Evolutionary conservation across 306 rosid genomes (phyloP), one percentile per base, ranked within the genome.

Genomic region (Coriaria nepalensis): DNA sequence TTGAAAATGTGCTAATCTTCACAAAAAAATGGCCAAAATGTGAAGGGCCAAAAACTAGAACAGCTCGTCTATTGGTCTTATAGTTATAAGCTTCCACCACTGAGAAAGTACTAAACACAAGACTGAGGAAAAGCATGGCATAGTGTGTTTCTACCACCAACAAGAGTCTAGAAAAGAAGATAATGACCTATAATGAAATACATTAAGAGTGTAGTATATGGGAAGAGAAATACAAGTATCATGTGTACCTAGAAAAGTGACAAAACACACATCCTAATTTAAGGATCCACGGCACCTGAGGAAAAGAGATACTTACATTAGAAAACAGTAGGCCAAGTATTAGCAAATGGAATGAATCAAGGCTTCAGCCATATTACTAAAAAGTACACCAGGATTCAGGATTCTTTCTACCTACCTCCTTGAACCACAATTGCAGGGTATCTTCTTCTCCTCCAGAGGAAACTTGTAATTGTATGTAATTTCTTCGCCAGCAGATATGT

Each of bases 361-460:
- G 29, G 29, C 29, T 20, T 20, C 29, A 20, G 29, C 29, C 29
- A 20, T 20, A 20, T 20, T 3, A 20, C 29, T 20, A 20, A 20
- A 3, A 20, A 20, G 3, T 20, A 20, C 29, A 20, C 2, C 29
- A 20, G 29, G 2, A n/a, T n/a, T n/a, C 2, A 47, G 6, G 40
- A 13, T 2, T 29, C 2, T 54, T 9, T 8, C 55, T 49, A 57
- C 49, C 76, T 68, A 90, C 98, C 78, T 85, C 68, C 55, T 90
- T 32, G 98, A 81, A 61, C 94, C 87, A 67, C 96, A 90, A 72
- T 90, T 74, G 73, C 98, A 90, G 55, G 98, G 94, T 55, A 90
- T 90, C 75, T 90, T 90, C 71, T 85, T 82, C 64, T 85, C 98
- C 76, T 90, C 98, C 82, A 90, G 79, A 51, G 98, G 98, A 60